Conservation (phyloP, 2,329 filamentous ascomycete genomes). For the Orbilia blumenaviensis region DNA sequence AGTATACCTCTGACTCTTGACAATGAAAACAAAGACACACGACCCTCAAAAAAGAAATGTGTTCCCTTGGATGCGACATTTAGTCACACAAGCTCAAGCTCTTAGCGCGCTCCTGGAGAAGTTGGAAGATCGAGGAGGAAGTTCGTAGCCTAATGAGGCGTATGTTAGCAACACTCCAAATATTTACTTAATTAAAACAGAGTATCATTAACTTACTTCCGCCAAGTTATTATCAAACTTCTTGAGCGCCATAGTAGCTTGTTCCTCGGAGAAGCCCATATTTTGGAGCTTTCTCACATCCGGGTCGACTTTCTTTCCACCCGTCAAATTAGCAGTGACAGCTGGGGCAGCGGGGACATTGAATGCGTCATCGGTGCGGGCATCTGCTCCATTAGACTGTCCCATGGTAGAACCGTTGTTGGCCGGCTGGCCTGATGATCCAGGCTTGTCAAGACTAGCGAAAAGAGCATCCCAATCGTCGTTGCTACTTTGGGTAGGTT, state of each 20-base stretch:
- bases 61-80: constrained; percentile 10
- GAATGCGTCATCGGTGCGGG: constrained; percentile 22
- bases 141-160: constrained; percentile 45
- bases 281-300: constrained; percentile 87
- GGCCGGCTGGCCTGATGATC: constrained; percentile 71
- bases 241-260: constrained; percentile 82
- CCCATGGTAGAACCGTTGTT: constrained; percentile 58
- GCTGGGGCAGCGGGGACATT: neutral
- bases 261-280: constrained; percentile 83
- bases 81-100: neutral
- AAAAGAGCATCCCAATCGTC: constrained; percentile 98
- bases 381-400: constrained; percentile 56
- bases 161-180: constrained; percentile 11
- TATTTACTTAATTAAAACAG: no score
- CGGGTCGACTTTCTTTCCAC: constrained; percentile 73
- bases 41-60: neutral
- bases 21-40: neutral
- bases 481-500: constrained; percentile 59
- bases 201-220: constrained; percentile 71
- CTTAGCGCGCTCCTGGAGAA: constrained; percentile 42
- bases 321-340: constrained; percentile 30
- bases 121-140: constrained; percentile 46
- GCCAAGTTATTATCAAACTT: constrained; percentile 97
- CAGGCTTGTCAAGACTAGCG: constrained; percentile 62
- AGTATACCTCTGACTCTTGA: constrained; percentile 13